Evolutionary conservation across 1,284 basidiomycete species (phyloP).

Genomic region (Moesziomyces aphidis): DNA sequence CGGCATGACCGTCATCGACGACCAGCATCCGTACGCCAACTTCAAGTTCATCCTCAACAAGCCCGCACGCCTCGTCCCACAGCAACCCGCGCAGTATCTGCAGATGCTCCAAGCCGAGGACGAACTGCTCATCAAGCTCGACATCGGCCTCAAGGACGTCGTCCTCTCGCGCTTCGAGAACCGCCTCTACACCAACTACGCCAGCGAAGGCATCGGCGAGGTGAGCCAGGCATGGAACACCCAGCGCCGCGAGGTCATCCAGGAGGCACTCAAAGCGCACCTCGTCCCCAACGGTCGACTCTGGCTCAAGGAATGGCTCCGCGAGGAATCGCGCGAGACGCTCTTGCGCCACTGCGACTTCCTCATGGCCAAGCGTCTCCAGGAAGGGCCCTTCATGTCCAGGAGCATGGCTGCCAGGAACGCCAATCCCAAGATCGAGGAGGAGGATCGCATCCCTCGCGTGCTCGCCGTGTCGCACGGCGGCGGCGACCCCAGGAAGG

Average conservation of each 20-base stretch:
- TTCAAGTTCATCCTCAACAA: slow-evolving; percentile 96
- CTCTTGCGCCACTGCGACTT: slow-evolving; percentile 58
- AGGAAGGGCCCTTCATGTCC: slow-evolving; percentile 77
- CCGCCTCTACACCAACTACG: slow-evolving; percentile 80
- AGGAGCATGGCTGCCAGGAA: slow-evolving; percentile 59
- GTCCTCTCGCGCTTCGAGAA: slow-evolving; percentile 53
- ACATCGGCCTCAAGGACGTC: slow-evolving; percentile 73
- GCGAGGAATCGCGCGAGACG: slow-evolving; percentile 87
- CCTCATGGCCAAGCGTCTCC: slow-evolving; percentile 67
- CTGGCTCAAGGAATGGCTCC: slow-evolving; percentile 89
- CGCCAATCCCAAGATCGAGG: slow-evolving; percentile 69
- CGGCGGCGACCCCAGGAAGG: slow-evolving; percentile 89
- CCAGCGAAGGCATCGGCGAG: slow-evolving; percentile 86
- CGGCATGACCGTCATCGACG: slow-evolving; percentile 89
- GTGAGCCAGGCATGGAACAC: slow-evolving; percentile 92
- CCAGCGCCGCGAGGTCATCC: slow-evolving; percentile 81
- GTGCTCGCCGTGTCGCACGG: slow-evolving; percentile 95
- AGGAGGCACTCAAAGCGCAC: slow-evolving; percentile 81
- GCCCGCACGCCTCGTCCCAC: slow-evolving; percentile 76
- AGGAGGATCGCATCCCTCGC: slow-evolving; percentile 79
- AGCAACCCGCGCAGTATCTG: slow-evolving; percentile 78
- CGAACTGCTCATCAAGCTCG: slow-evolving; percentile 84
- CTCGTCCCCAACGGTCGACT: slow-evolving; percentile 83
- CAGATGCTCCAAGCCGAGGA: slow-evolving; percentile 91
- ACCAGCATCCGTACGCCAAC: slow-evolving; percentile 87